Base-by-base conservation (phyloP, 1,139 yeast genomes). In the Pichia sp. region DNA sequence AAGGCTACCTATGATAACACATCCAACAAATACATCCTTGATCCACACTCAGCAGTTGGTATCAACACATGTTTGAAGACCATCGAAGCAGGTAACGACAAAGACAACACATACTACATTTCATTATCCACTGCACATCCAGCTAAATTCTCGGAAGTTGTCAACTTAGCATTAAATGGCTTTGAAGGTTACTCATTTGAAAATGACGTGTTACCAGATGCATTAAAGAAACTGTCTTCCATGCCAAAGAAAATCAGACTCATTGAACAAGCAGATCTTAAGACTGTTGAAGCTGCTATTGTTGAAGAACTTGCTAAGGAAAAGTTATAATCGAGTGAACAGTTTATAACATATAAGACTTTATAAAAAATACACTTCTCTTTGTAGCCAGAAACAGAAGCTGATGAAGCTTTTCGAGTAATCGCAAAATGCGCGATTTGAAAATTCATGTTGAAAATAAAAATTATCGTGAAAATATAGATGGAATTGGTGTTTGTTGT, bases 51-150 rank as follows among this genome's bases (percentile, higher is more conserved):
- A 40, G 90, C 99, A 30, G 96, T 92, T 48, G 98, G 97, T 62
- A 85, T 94, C 42, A 77, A 82, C 50, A 84, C 95, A 26, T 73
- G 94, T 35, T 76, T 83, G 59, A 74, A 82, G 57, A 73, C 78
- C 59, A 77, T 82, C 50, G 72, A 69, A 12, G 66, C 70, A 47
- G 85, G 79, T 56, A 58, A 64, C 8, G 71, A 72, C 38, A 67
- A 59, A n/a, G 57, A 67, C 20, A 63, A 70, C 27, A 65, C 73
- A 41, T 68, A 72, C 47, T 87, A 87, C 65, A 76, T 92, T 45
- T 86, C 96, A 7, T 78, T 92, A 53, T 85, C 97, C 3, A 92
- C 98, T 41, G 98, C 98, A 8, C 98, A 92, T 65, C 98, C 98
- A 40, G 98, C 98, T 52, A 92, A 92, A 69, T 92, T 92, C 64